These are phyloP conservation scores for Apophysomyces elegans DNA, from an alignment of 371 early-diverging fungal genomes.

Conservation along the genomic window DNA sequence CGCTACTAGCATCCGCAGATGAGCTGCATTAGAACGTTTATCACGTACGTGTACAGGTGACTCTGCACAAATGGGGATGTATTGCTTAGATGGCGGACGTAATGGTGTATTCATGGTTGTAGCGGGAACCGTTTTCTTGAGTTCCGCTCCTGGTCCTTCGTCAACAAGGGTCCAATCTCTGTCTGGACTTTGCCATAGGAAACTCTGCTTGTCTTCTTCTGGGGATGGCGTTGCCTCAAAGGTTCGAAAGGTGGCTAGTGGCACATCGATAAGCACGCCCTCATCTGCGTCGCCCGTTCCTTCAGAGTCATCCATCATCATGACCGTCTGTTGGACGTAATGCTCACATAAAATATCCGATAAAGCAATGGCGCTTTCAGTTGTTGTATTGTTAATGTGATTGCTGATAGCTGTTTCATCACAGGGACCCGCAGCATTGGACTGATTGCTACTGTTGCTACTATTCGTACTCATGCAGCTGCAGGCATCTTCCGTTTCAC, in stretches of 20 bases:
- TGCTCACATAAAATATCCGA: conserved; percentile 49
- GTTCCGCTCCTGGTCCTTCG: background rate
- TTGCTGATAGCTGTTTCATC: conserved; percentile 10
- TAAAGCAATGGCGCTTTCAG: conserved; percentile 25
- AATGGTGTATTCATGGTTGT: background rate
- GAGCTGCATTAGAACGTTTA: conserved; percentile 54
- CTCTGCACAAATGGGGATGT: conserved; percentile 7
- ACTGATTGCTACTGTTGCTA: conserved; percentile 8
- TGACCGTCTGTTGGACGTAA: conserved; percentile 33
- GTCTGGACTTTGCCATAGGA: conserved; percentile 28
- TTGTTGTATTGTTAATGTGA: conserved; percentile 9
- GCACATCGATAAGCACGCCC: conserved; percentile 18
- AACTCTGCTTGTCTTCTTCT: conserved; percentile 23
- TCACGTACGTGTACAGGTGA: conserved; percentile 37
- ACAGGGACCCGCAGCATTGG: background rate
- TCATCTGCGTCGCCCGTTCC: background rate
- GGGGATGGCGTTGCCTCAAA: conserved; percentile 28
- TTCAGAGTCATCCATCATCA: conserved; percentile 9
- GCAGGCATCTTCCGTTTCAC: conserved; percentile 19
- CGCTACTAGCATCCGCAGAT: conserved; percentile 63
- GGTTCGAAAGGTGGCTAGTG: conserved; percentile 26
- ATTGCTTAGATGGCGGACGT: conserved; percentile 12
- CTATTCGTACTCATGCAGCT: conserved; percentile 26
- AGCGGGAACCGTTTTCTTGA: background rate
- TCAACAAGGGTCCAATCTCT: conserved; percentile 41